Conservation (phyloP, 1,284 basidiomycete genomes). For the Abortiporus biennis region DNA sequence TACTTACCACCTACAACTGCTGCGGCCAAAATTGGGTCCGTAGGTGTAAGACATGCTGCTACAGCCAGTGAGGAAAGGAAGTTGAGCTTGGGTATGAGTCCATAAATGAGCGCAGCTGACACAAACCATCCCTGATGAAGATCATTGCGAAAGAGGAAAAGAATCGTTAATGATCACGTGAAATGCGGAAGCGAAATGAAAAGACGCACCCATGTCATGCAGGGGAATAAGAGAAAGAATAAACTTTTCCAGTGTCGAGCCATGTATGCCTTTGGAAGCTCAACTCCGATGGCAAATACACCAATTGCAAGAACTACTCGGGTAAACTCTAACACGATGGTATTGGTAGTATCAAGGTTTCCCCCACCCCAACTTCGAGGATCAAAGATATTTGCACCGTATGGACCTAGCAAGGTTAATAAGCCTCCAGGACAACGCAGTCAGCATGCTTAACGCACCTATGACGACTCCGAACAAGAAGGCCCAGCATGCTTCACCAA, state of each 20-base stretch:
- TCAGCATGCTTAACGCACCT: constrained; percentile 32
- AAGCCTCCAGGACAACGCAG: too few relatives aligned
- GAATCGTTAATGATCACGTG: constrained; percentile 3
- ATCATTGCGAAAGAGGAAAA: not conserved
- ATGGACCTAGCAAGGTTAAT: constrained; percentile 54
- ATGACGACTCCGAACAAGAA: constrained; percentile 94
- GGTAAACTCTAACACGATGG: constrained; percentile 86
- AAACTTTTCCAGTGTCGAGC: constrained; percentile 86
- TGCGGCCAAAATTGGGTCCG: constrained; percentile 90
- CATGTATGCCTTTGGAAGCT: constrained; percentile 93
- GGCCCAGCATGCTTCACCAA: constrained; percentile 96
- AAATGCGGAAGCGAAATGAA: constrained; percentile 5
- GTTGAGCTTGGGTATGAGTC: constrained; percentile 78
- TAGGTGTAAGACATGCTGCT: constrained; percentile 93
- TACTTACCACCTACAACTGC: constrained; percentile 96
- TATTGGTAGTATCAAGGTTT: constrained; percentile 47
- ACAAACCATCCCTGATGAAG: constrained; percentile 80
- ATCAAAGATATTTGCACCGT: constrained; percentile 82
- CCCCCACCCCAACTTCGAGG: constrained; percentile 75
- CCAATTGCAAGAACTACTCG: constrained; percentile 96
- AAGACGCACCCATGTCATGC: constrained; percentile 79
- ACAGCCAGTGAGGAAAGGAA: constrained; percentile 87
- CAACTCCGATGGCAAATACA: constrained; percentile 97
- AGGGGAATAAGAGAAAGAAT: constrained; percentile 80
- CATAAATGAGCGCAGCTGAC: constrained; percentile 84